These are phyloP conservation scores for Boletus smithii DNA, from an alignment of 1,284 basidiomycete species.

Conservation along the genomic window DNA sequence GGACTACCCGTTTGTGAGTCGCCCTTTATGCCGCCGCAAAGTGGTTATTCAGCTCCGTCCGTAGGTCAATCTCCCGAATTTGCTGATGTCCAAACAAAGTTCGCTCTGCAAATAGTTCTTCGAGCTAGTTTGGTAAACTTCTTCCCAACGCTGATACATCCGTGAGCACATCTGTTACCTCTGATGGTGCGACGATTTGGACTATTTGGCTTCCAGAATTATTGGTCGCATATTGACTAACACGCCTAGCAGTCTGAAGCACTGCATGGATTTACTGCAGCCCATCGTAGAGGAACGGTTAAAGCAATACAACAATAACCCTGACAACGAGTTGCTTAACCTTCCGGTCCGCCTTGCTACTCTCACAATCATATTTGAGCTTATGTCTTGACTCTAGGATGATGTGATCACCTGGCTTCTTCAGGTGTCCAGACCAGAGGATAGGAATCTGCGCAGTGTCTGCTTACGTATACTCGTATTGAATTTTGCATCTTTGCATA, in stretches of 20 bases:
- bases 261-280: slow-evolving; percentile 31
- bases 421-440: slow-evolving; percentile 35
- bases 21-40: slow-evolving; percentile 5
- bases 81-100: slow-evolving; percentile 33
- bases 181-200: slow-evolving; percentile 13
- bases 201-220: slow-evolving; percentile 24
- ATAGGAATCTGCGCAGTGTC: slow-evolving; percentile 32
- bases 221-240: slow-evolving; percentile 35
- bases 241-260: slow-evolving; percentile 32
- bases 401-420: slow-evolving; percentile 48
- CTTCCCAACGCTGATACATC: slow-evolving; percentile 34
- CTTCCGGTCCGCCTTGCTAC: slow-evolving; percentile 26
- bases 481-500: slow-evolving; percentile 45
- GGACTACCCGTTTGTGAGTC: slow-evolving; percentile 41
- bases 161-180: slow-evolving; percentile 24
- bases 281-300: slow-evolving; percentile 35
- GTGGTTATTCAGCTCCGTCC: slow-evolving; percentile 14
- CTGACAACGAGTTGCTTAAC: slow-evolving; percentile 9
- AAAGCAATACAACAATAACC: slow-evolving; percentile 16
- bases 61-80: slow-evolving; percentile 32
- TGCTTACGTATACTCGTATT: slow-evolving; percentile 41
- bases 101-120: slow-evolving; percentile 34
- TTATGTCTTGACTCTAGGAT: slow-evolving; percentile 30
- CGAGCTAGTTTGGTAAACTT: slow-evolving; percentile 33
- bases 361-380: slow-evolving; percentile 11